Evolutionary conservation across 1,284 basidiomycete species (phyloP).

Genomic region (Takashimella koratensis): DNA sequence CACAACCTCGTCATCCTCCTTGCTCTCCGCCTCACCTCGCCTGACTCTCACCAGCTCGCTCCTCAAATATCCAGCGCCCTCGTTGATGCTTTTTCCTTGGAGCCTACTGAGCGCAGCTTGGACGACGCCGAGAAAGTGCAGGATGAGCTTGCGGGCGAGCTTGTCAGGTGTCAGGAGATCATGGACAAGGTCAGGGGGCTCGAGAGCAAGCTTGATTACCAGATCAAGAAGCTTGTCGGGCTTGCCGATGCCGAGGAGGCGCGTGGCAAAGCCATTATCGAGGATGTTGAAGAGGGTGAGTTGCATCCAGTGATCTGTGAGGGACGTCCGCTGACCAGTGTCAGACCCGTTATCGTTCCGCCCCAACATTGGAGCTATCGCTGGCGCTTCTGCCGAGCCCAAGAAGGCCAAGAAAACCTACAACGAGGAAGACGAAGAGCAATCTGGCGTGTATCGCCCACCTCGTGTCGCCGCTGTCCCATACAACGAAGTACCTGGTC

Average conservation of each 20-base stretch:
- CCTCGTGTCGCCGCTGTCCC: constrained; percentile 90
- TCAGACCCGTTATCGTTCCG: constrained; percentile 85
- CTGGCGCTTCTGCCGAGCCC: constrained; percentile 20
- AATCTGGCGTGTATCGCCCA: constrained; percentile 72
- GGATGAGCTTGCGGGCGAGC: constrained; percentile 35
- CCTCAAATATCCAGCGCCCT: constrained; percentile 18
- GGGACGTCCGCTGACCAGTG: constrained; percentile 4
- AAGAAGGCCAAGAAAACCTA: constrained; percentile 20
- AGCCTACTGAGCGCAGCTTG: constrained; percentile 7
- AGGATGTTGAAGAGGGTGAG: constrained; percentile 63
- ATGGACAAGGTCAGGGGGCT: constrained; percentile 56
- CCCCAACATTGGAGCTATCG: constrained; percentile 65
- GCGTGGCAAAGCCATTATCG: constrained; percentile 53
- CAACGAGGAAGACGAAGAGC: constrained; percentile 39
- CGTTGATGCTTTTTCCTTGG: constrained; percentile 11
- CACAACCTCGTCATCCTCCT: constrained; percentile 78
- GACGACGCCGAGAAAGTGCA: constrained; percentile 4
- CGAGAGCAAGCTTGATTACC: constrained; percentile 85
- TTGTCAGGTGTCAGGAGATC: constrained; percentile 48
- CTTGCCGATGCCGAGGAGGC: constrained; percentile 57
- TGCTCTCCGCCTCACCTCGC: constrained; percentile 51
- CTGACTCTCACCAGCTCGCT: constrained; percentile 11
- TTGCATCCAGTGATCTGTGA: not conserved
- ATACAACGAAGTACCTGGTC: constrained; percentile 60
- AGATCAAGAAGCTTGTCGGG: constrained; percentile 87